Evolutionary conservation across 805 yeast genomes (phyloP), one percentile per base, ranked within the genome.

Genomic region (Wickerhamomyces silvicola): DNA sequence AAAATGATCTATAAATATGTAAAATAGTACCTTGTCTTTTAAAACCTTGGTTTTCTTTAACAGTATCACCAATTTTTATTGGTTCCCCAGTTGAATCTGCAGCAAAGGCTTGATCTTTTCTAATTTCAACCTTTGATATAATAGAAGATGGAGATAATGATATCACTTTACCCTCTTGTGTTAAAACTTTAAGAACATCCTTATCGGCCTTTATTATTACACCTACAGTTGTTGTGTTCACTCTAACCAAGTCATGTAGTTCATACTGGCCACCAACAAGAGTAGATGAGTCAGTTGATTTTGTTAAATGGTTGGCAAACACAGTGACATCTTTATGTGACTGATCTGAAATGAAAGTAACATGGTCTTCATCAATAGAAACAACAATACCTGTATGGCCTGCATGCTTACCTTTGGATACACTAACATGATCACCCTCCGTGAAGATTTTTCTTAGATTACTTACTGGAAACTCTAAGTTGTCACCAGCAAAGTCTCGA

Each of bases 321-420:
- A 92, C 96, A 12, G 94, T 81, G 24, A 92, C 74, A 56, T 92
- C 97, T 46, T 81, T 78, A 48, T 75, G 76, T 1, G 95, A 79
- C 59, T 87, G 87, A 54, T 92, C 96, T 30, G 94, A 81, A 44
- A 92, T 75, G 43, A 92, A 70, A 0, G 94, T 84, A 17, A 88
- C 97, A 39, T 86, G 84, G 52, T 88, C 95, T 30, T 80, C 83
- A 32, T 74, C 72, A 16, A 85, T 75, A 44, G 77, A 71, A 25
- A 92, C 87, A 31, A 92, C 95, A 62, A 92, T 70, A 62, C 98
- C 98, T 22, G 96, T 86, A 52, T 88, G 96, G 50, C 90, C 96
- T 32, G 77, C 68, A 57, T 85, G 94, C 51, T 83, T 86, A 54
- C 98, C 98, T 52, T 79, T 84, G 23, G 83, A 72, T 20, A 90